phyloP scores from a whole-genome alignment of 1,139 yeast genomes.

The Yamadazyma triangularis region DNA sequence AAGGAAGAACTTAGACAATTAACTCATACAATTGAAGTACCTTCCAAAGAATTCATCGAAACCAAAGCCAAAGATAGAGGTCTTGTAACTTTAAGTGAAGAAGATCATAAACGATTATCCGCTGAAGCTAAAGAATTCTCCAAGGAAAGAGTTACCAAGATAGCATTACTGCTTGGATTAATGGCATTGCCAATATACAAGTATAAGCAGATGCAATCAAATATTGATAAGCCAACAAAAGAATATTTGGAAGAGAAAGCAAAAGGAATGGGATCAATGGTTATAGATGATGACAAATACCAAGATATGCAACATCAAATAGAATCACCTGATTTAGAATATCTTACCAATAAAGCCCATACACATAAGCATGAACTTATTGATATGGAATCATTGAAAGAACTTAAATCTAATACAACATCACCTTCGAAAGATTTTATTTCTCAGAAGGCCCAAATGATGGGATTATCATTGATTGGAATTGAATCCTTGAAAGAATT shows the following conservation, averaged over 20 bases:
- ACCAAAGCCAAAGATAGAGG: conserved; percentile 15
- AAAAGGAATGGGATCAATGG: conserved; percentile 17
- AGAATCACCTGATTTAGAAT: conserved; percentile 21
- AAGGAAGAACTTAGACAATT: conserved; percentile 11
- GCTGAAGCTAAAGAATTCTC: conserved; percentile 25
- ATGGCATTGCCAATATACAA: conserved; percentile 20
- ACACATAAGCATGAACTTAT: conserved; percentile 15
- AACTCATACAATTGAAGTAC: conserved; percentile 14
- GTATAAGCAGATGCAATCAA: conserved; percentile 15
- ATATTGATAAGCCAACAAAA: conserved; percentile 18
- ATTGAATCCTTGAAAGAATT: conserved; percentile 10
- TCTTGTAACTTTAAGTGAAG: conserved; percentile 20
- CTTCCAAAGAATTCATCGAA: conserved; percentile 19
- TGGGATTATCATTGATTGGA: conserved; percentile 12
- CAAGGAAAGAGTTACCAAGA: conserved; percentile 19
- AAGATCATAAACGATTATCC: conserved; percentile 21
- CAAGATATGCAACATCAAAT: conserved; percentile 8
- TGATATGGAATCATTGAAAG: conserved; percentile 16
- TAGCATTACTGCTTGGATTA: conserved; percentile 21
- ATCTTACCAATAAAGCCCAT: conserved; percentile 22
- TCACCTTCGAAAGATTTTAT: conserved; percentile 16
- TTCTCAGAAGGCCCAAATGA: conserved; percentile 9
- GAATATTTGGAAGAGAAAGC: conserved; percentile 33
- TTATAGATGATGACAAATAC: conserved; percentile 22
- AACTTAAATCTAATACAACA: conserved; percentile 13